phyloP scores from a whole-genome alignment of 805 yeast species.

The Sugiyamaella floridensis region DNA sequence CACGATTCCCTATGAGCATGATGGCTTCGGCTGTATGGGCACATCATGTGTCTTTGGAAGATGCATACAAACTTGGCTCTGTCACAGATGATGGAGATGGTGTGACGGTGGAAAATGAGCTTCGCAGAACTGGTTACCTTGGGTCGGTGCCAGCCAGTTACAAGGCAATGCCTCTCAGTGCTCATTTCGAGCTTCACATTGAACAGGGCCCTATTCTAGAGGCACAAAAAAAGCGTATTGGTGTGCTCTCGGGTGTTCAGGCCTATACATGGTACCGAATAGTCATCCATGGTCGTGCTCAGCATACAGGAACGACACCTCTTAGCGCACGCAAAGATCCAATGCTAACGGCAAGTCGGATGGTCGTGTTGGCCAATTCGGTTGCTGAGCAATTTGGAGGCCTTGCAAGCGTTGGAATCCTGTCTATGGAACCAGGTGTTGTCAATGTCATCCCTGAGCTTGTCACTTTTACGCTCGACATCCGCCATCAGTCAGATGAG shows the following conservation, averaged over 20 bases:
- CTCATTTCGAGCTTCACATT: constrained; percentile 67
- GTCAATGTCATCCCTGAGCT: constrained; percentile 61
- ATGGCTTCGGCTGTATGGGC: constrained; percentile 68
- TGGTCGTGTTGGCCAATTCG: constrained; percentile 49
- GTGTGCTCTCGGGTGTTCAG: constrained; percentile 61
- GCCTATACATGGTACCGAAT: constrained; percentile 56
- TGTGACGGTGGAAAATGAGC: constrained; percentile 46
- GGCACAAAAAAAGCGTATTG: constrained; percentile 46
- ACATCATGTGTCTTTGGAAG: constrained; percentile 40
- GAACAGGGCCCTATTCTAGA: constrained; percentile 72
- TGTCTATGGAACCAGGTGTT: constrained; percentile 50
- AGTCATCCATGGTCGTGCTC: constrained; percentile 51
- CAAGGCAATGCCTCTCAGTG: constrained; percentile 47
- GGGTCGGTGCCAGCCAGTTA: constrained; percentile 46
- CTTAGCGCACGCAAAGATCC: constrained; percentile 54
- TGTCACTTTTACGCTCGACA: constrained; percentile 51
- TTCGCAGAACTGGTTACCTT: constrained; percentile 53
- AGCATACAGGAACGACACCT: constrained; percentile 71
- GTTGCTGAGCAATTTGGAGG: constrained; percentile 47
- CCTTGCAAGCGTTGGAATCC: constrained; percentile 50
- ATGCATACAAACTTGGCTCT: constrained; percentile 44
- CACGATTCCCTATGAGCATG: constrained; percentile 58
- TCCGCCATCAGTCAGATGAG: constrained; percentile 46
- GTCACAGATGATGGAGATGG: constrained; percentile 38
- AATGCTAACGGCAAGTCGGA: constrained; percentile 47